phyloP scores from a whole-genome alignment of 1,284 basidiomycete species.

The Meripilus lineatus region DNA sequence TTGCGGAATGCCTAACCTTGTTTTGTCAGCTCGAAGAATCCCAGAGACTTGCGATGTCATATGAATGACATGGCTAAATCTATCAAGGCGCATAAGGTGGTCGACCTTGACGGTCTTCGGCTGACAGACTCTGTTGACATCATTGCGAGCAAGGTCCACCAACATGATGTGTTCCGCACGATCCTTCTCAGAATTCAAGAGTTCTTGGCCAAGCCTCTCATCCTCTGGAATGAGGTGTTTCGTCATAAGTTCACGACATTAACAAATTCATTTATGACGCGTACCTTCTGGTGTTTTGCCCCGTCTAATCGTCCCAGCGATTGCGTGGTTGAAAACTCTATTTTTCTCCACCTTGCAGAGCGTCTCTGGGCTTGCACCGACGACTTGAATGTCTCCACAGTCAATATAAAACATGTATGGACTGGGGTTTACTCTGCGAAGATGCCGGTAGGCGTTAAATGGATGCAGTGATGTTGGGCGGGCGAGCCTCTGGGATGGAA shows the following conservation, averaged over 20 bases:
- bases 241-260: not conserved
- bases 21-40: constrained; percentile 75
- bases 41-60: constrained; percentile 96
- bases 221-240: constrained; percentile 71
- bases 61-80: constrained; percentile 98
- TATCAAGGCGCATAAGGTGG: constrained; percentile 90
- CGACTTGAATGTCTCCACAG: constrained; percentile 88
- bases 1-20: constrained; percentile 48
- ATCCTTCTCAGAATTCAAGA: constrained; percentile 89
- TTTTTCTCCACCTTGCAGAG: constrained; percentile 93
- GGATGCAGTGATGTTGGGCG: constrained; percentile 88
- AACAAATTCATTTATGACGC: constrained; percentile 19
- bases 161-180: constrained; percentile 99
- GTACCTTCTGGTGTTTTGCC: constrained; percentile 82
- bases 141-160: constrained; percentile 98
- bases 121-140: constrained; percentile 96
- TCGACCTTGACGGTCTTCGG: constrained; percentile 96
- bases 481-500: constrained; percentile 89
- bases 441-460: constrained; percentile 93
- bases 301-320: constrained; percentile 91
- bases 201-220: constrained; percentile 65
- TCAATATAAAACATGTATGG: constrained; percentile 99
- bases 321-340: constrained; percentile 96
- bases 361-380: constrained; percentile 97
- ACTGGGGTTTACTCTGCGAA: constrained; percentile 93